Evolutionary conservation across 768 basidiomycete genomes (phyloP).

Genomic region (Boletales sp.): DNA sequence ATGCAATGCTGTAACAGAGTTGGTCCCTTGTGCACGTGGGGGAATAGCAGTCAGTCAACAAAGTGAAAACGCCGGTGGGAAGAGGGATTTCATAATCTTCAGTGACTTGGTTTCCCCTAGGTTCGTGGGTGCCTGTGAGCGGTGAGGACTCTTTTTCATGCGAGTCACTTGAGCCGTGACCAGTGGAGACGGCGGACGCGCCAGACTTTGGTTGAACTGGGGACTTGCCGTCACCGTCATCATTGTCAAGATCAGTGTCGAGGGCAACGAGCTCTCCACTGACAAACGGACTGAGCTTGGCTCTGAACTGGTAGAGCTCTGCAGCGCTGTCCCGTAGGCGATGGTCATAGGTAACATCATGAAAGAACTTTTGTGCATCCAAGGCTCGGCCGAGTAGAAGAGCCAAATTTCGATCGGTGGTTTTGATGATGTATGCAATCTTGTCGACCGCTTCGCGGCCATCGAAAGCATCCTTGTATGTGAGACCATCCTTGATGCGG

Average conservation of each 20-base stretch:
- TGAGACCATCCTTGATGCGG: conserved; percentile 89
- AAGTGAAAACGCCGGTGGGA: conserved; percentile 92
- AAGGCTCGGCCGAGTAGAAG: conserved; percentile 91
- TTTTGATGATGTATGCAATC: conserved; percentile 97
- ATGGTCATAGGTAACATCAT: conserved; percentile 99
- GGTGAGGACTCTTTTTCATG: conserved; percentile 34
- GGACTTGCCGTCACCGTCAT: conserved; percentile 32
- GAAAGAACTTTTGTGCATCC: conserved; percentile 98
- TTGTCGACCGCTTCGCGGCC: conserved; percentile 97
- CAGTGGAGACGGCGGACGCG: conserved; percentile 23
- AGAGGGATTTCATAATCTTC: conserved; percentile 63
- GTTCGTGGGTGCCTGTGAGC: conserved; percentile 15
- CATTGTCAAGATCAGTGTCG: conserved; percentile 33
- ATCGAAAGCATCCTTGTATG: conserved; percentile 95
- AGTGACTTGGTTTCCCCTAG: conserved; percentile 36
- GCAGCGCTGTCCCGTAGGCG: conserved; percentile 82
- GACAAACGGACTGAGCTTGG: conserved; percentile 81
- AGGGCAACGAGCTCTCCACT: conserved; percentile 59
- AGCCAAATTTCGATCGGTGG: conserved; percentile 94
- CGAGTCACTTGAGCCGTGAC: conserved; percentile 34
- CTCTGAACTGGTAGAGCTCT: conserved; percentile 93
- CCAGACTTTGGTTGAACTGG: conserved; percentile 22
- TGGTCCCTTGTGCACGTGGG: conserved; percentile 93
- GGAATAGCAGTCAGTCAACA: conserved; percentile 96
- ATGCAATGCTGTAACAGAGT: conserved; percentile 97